phyloP scores from a whole-genome alignment of 2,329 filamentous ascomycete species.

The Lasiodiplodia sp. region DNA sequence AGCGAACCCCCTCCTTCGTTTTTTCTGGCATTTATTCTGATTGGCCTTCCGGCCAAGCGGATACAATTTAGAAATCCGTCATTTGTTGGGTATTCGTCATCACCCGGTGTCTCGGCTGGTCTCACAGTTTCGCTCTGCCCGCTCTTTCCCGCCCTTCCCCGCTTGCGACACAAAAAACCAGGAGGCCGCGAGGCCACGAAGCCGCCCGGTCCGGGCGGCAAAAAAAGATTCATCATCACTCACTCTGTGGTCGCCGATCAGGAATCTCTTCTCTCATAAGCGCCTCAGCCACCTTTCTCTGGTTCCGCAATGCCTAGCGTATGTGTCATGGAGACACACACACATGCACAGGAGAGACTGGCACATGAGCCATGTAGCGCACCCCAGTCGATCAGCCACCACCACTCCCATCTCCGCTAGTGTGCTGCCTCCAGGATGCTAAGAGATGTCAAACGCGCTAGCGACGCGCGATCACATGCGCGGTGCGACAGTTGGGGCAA shows the following conservation, averaged over 20 bases:
- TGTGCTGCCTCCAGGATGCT: not conserved
- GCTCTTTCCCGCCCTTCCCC: not conserved
- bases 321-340: too few relatives aligned
- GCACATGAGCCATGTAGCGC: too few relatives aligned
- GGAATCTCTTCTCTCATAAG: not conserved
- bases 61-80: not conserved
- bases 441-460: constrained; percentile 9
- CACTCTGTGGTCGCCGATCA: not conserved
- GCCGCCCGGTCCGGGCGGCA: not conserved
- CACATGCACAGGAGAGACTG: too few relatives aligned
- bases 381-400: not conserved
- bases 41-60: not conserved
- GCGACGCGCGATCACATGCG: constrained; percentile 12
- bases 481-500: not conserved
- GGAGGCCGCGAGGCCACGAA: not conserved
- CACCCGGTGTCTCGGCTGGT: not conserved
- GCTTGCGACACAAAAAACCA: not conserved
- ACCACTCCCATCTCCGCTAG: not conserved
- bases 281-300: too few relatives aligned
- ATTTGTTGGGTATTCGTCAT: not conserved
- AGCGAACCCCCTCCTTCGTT: too few relatives aligned
- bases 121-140: not conserved
- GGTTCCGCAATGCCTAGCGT: too few relatives aligned
- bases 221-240: not conserved
- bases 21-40: not conserved